A percentile compares a stretch with the other conserved stretches of the same genome.
Evolutionary conservation across 257 asterid genomes (phyloP).

Genomic region (Gynochthodes officinalis): DNA sequence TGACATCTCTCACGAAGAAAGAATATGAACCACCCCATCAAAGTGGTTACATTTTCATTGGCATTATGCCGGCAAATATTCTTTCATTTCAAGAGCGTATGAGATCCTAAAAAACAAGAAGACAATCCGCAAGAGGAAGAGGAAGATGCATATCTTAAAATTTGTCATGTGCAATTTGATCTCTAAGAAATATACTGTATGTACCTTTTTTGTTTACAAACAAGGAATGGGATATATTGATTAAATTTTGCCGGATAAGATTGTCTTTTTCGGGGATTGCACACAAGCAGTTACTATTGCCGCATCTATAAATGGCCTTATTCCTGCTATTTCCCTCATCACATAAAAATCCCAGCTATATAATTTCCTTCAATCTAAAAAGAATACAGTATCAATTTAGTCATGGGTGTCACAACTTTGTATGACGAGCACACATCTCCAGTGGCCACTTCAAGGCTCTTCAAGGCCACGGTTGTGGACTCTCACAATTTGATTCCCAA

Average conservation of each 20-base stretch:
- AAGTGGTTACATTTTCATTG: too few species aligned
- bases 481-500: slow-evolving; percentile 29
- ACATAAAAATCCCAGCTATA: background rate
- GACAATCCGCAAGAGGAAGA: background rate
- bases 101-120: background rate
- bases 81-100: too few species aligned
- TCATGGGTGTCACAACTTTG: slow-evolving; percentile 24
- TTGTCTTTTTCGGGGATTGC: background rate
- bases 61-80: too few species aligned
- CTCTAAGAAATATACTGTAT: background rate
- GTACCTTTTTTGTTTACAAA: background rate
- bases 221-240: background rate
- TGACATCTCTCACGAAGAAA: too few species aligned
- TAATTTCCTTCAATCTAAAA: background rate
- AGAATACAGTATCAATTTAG: background rate
- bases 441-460: slow-evolving; percentile 21
- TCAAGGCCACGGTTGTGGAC: slow-evolving; percentile 30
- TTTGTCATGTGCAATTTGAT: background rate
- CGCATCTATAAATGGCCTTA: background rate
- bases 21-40: too few species aligned
- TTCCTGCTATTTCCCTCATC: background rate
- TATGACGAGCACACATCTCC: slow-evolving; percentile 20
- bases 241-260: background rate
- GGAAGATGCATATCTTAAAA: background rate
- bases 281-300: background rate